Evolutionary conservation across 2,329 filamentous ascomycete genomes (phyloP), one percentile per base, ranked within the genome.

Genomic region (Hypoxylon sp.): DNA sequence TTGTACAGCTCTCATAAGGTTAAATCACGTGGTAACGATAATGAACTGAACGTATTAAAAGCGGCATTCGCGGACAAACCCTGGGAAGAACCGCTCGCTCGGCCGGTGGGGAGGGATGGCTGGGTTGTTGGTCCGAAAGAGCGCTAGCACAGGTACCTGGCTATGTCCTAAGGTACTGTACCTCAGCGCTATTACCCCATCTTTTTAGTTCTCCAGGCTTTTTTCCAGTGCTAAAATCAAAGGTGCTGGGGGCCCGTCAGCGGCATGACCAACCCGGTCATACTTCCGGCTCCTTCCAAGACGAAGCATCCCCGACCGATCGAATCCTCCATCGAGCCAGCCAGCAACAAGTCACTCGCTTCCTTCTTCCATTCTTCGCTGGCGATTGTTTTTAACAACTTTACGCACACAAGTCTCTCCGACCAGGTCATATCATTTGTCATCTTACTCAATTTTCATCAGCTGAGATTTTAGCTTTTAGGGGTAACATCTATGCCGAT

Each of bases 271-370:
- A 41, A 48, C 34, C 51, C 55, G 43, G 46, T 17, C 55, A 55
- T 49, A 46, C 47, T 51, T 43, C 55, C 51, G 55, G 47, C 36
- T 55, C 55, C 47, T 55, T 50, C 55, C 35, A 52, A 50, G 45
- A 9, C 41, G 19, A 25, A 15, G 32, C 43, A 47, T 55, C 44
- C 46, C 50, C 55, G 46, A 42, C 47, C 51, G 55, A 58, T 55
- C 47, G 36, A 58, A 58, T 55, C 55, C 55, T 51, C 51, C 55
- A 31, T 55, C 41, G 36, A 58, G 35, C 55, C 40, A 58, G 35
- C 55, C 40, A 49, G 47, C 44, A 47, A 20, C 31, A 49, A n/a
- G 55, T 57, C 50, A 32, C 43, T 58, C 51, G 51, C 38, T 58
- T 55, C 40, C 25, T 51, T 38, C 34, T 46, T 54, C 34, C 23